Evolutionary conservation across 2,329 filamentous ascomycete genomes (phyloP), one percentile per base, ranked within the genome.

Genomic region (Penicillium sp.): DNA sequence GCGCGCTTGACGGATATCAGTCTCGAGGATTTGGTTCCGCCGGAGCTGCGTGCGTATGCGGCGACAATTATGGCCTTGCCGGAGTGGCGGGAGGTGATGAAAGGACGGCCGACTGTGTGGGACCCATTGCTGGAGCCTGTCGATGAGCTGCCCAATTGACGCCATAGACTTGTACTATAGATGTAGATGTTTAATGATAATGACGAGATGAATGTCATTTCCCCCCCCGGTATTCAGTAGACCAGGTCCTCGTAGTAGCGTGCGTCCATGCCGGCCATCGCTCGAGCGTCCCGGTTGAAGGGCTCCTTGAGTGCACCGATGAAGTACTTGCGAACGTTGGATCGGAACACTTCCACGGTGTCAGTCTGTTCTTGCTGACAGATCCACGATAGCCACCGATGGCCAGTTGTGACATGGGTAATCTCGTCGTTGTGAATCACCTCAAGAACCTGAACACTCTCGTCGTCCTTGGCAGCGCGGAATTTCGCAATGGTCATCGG

Each of bases 341-440:
- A 64, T 4, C 80, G 75, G 67, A 82, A 82, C 5, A 82, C 78
- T 48, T 79, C 71, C 5, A 82, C 77, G 0, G 81, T 78, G 60
- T 82, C 79, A 0, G 77, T 79, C 13, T 71, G 75, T 67, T 82
- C 81, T 50, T 82, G 76, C 31, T 75, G 70, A 54, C 81, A 82
- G 23, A 82, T 82, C 81, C 81, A 82, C 2, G 73, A 78, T 45
- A 82, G 60, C 81, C 81, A 82, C 38, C 80, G 69, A 61, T 82
- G 80, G 5, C 80, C 81, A 5, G 80, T 82, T 0, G 81, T 82
- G 21, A 82, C 80, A 64, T 82, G 81, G 0, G 81, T 82, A 47
- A 82, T 82, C 65, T 82, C 81, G 49, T 82, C 81, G 54, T 81
- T 81, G 56, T 82, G 81, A 35, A 82, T 82, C 23, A 82, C 70